Conservation (phyloP, 139 green algal genomes). For the Picochlorum sp. region DNA sequence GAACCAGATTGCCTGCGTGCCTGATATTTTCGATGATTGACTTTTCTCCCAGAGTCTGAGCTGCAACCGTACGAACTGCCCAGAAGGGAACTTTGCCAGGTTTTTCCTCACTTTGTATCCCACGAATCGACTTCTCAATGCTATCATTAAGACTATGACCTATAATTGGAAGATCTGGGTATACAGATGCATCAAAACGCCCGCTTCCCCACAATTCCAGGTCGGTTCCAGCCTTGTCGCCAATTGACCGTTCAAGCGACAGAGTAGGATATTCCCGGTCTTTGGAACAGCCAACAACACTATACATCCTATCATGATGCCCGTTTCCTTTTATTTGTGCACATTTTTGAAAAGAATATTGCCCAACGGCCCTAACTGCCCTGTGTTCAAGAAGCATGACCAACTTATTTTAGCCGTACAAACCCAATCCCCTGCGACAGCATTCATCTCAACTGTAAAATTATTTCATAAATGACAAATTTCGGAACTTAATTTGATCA, state of each 20-base stretch:
- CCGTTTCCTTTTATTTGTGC: too few species aligned
- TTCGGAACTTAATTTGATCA: too few species aligned
- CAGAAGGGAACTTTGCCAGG: background rate
- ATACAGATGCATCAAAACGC: constrained; percentile 44
- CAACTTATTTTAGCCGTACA: too few species aligned
- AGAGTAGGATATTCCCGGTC: constrained; percentile 3
- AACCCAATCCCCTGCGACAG: too few species aligned
- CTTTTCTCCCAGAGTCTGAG: constrained; percentile 21
- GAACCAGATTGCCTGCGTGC: background rate
- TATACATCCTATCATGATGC: too few species aligned
- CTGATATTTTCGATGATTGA: constrained; percentile 17
- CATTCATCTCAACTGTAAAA: too few species aligned
- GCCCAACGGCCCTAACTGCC: too few species aligned
- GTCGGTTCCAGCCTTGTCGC: constrained; percentile 24
- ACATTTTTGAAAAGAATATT: too few species aligned
- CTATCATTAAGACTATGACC: constrained; percentile 29
- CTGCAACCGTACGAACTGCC: constrained; percentile 26
- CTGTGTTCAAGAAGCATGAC: too few species aligned
- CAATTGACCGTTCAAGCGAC: constrained; percentile 12
- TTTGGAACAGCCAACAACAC: too few species aligned
- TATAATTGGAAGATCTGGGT: constrained; percentile 51
- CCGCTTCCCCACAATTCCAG: constrained; percentile 33
- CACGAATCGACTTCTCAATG: constrained; percentile 22
- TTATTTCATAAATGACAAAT: too few species aligned
- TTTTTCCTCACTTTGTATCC: background rate